Evolutionary conservation across 73 alveolate genomes (phyloP).

Genomic region (Paramecium sexaurelia): DNA sequence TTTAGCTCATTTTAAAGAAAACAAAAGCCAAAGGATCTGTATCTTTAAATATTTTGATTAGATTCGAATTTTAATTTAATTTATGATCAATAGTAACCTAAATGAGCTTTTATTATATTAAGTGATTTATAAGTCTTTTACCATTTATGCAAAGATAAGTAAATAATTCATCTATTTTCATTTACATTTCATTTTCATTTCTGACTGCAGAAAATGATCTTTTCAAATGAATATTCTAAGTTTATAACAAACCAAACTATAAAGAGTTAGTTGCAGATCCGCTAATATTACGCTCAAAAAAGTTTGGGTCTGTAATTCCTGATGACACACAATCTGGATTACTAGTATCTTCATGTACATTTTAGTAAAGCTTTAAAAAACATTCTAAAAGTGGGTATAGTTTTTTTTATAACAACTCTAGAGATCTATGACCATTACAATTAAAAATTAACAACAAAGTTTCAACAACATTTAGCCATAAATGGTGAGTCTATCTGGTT

Average conservation of each 20-base stretch:
- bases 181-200: slow-evolving; percentile 19
- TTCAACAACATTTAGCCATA: slow-evolving; percentile 55
- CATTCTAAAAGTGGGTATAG: slow-evolving; percentile 16
- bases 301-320: background rate
- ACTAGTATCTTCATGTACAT: background rate
- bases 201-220: slow-evolving; percentile 18
- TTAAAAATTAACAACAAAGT: slow-evolving; percentile 8
- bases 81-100: background rate
- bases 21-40: slow-evolving; percentile 49
- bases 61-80: background rate
- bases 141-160: slow-evolving; percentile 45
- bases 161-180: slow-evolving; percentile 43
- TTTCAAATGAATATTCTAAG: slow-evolving; percentile 1
- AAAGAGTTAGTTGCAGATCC: background rate
- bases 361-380: background rate
- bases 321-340: background rate
- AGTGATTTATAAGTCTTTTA: background rate
- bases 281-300: slow-evolving; percentile 39
- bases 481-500: slow-evolving; percentile 36
- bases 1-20: slow-evolving; percentile 17
- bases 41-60: background rate
- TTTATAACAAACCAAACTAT: slow-evolving; percentile 10
- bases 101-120: background rate
- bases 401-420: slow-evolving; percentile 2
- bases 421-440: background rate